phyloP scores from a whole-genome alignment of 352 stramenopile genomes.

The Globisporangium canariense region DNA sequence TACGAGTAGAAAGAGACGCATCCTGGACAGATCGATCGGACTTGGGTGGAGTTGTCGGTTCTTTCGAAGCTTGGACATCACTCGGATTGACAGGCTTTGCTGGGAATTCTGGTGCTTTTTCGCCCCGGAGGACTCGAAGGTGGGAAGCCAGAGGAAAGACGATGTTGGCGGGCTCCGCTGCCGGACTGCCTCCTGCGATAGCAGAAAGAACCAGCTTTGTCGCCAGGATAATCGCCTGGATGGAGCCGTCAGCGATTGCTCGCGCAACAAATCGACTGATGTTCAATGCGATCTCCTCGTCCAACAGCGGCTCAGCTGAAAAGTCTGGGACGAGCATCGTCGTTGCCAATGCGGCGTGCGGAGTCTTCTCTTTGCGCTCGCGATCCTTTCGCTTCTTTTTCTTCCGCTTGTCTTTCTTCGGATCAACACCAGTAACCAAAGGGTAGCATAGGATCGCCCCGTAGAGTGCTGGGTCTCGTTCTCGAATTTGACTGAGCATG shows the following conservation, averaged over 20 bases:
- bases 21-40: constrained; percentile 15
- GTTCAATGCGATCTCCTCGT: constrained; percentile 60
- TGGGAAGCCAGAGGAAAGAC: constrained; percentile 60
- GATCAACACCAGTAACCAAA: constrained; percentile 72
- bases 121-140: constrained; percentile 67
- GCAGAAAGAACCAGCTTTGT: constrained; percentile 64
- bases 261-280: constrained; percentile 72
- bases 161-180: constrained; percentile 18
- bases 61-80: constrained; percentile 22
- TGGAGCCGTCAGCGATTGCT: constrained; percentile 69
- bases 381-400: constrained; percentile 85
- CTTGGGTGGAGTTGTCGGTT: constrained; percentile 30
- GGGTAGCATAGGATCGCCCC: constrained; percentile 82
- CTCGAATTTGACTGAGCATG: constrained; percentile 75
- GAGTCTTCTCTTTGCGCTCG: constrained; percentile 68
- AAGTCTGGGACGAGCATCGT: constrained; percentile 77
- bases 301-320: constrained; percentile 41
- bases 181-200: constrained; percentile 20
- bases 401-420: constrained; percentile 79
- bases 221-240: constrained; percentile 73
- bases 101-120: constrained; percentile 52
- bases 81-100: constrained; percentile 13
- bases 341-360: constrained; percentile 26
- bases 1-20: background rate
- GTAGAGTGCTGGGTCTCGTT: constrained; percentile 78